Conservation (phyloP, 768 basidiomycete species). For the Ramaria sp. region DNA sequence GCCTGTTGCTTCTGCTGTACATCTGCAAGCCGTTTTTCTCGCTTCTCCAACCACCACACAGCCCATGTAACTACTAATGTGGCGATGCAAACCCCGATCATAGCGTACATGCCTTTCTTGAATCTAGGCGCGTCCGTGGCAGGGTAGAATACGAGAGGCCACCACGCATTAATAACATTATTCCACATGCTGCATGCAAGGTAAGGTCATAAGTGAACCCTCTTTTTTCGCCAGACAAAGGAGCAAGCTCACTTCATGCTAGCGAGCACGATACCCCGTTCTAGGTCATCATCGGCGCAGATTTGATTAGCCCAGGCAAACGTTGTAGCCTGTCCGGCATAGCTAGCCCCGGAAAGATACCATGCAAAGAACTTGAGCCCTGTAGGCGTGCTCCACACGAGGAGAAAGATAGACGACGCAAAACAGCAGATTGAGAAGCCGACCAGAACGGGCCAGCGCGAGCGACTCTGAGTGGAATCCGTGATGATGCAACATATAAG, state of each 20-base stretch:
- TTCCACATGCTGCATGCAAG: constrained; percentile 46
- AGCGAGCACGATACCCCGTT: constrained; percentile 57
- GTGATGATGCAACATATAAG: constrained; percentile 55
- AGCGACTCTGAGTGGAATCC: constrained; percentile 33
- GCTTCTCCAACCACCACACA: constrained; percentile 43
- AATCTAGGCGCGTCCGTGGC: constrained; percentile 63
- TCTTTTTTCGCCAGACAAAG: neutral
- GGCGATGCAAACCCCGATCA: constrained; percentile 48
- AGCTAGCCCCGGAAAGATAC: constrained; percentile 57
- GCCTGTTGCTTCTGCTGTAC: neutral
- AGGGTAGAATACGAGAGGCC: constrained; percentile 63
- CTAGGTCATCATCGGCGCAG: constrained; percentile 59
- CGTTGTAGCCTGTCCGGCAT: constrained; percentile 66
- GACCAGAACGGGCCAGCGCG: constrained; percentile 55
- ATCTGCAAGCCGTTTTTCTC: constrained; percentile 17
- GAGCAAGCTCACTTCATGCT: constrained; percentile 55
- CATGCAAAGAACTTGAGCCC: constrained; percentile 70
- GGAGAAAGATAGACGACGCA: constrained; percentile 42
- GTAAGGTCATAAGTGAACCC: neutral
- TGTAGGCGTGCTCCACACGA: constrained; percentile 46
- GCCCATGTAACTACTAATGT: constrained; percentile 44
- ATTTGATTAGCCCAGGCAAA: constrained; percentile 83
- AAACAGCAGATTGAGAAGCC: constrained; percentile 50
- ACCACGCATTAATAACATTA: constrained; percentile 60
- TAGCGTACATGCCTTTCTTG: constrained; percentile 57